Evolutionary conservation across 2,329 filamentous ascomycete genomes (phyloP), one percentile per base, ranked within the genome.

Genomic region (Talaromyces piceae): DNA sequence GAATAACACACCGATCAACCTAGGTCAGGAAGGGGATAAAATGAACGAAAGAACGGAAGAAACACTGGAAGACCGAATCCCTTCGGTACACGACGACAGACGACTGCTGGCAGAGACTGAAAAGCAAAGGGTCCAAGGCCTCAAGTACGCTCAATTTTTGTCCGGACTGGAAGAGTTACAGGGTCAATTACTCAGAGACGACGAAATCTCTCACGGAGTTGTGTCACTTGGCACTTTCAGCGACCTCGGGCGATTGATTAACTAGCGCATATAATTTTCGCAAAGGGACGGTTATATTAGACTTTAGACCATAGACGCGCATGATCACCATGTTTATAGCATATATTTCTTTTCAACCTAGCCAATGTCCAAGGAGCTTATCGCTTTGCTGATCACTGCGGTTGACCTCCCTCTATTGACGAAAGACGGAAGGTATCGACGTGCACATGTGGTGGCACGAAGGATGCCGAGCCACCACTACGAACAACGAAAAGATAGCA

Each of bases 121-220:
- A 41, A 22, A 23, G 7, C 25, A 49, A 30, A 41, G 46, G 37
- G 16, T 16, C 11, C 45, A 49, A 26, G 46, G 46, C 20, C 18
- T 49, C 22, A 45, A 28, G 33, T 53, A 45, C 30, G 46, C 51
- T 5, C 30, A 49, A 11, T 41, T 53, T 26, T 13, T 49, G 26
- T 45, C 51, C 5, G 47, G 47, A 37, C 41, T 53, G 6, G 51
- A 53, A 44, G 51, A 53, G 9, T 13, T 53, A 3, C 51, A 53
- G 20, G 41, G 46, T 1, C 28, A 41, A 23, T 44, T 53, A 11
- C 23, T 53, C 11, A 53, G 41, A 27, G 51, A 49, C 7, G 23
- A 49, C 18, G 51, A 53, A 22, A n/a, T 49, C 30, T 49, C 31
- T 1, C 31, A 53, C 8, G 51, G 51, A 2, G 47, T 53, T 9